Evolutionary conservation across 179 eudicot genomes (phyloP), one percentile per base, ranked within the genome.

Genomic region (Silene coronaria): DNA sequence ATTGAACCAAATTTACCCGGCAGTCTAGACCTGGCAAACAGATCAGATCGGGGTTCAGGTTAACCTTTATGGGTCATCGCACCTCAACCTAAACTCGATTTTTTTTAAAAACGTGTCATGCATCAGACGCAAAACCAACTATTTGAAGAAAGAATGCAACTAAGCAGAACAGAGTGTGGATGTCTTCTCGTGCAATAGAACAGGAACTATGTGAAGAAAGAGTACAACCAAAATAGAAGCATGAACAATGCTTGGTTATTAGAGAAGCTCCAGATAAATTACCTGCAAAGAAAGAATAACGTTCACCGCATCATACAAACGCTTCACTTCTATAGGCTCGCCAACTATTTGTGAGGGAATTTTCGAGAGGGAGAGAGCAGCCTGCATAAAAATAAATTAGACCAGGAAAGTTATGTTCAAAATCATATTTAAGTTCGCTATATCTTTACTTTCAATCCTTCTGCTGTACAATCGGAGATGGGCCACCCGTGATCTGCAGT

Each of bases 221-320:
- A 67, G 72, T 10, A 48, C 30, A 72, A 53, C 0, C 11, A 32
- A 48, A 42, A 17, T 58, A 63, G 48, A 55, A 27, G 13, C 22
- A 73, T 26, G 27, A 8, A 38, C 45, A 53, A 24, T 68, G 22
- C 46, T 23, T 46, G 62, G 74, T 22, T 48, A 36, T 13, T 42
- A 64, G 51, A 30, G 57, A 16, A 74, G 66, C 27, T 19, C 51
- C 22, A 30, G 9, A 73, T 23, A 22, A 70, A 27, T 75, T 90
- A 96, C 99, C 99, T 93, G 97, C 74, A 91, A 85, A 62, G 99
- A 96, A 67, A 96, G 90, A 68, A 86, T 74, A 60, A 96, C 92
- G 72, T 96, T 93, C 74, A 96, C 97, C 71, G 92, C 91, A 85
- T 93, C 89, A 70, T 89, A 91, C 46, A 92, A 76, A 19, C 85